Conservation (phyloP, 75 land plant species). For the Cunninghamia lanceolata region DNA sequence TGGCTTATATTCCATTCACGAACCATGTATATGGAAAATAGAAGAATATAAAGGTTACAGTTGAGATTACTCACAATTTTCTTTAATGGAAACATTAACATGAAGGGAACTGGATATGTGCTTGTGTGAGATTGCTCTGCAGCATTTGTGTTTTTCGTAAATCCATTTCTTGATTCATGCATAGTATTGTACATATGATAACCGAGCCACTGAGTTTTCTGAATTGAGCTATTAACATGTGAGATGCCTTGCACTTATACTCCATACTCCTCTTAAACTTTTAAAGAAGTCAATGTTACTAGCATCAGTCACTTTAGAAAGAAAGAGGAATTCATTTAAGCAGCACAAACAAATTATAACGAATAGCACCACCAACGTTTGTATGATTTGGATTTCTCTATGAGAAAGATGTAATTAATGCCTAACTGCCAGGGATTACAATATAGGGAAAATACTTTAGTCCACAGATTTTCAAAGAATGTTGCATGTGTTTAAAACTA, state of each 20-base stretch:
- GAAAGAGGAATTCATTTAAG: not conserved
- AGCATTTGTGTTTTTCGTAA: not conserved
- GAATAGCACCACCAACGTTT: not conserved
- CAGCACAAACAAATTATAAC: not conserved
- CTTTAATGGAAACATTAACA: not conserved
- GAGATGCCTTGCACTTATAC: not conserved
- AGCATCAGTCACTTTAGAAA: not conserved
- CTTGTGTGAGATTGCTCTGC: not conserved
- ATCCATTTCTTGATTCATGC: not conserved
- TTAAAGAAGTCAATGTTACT: not conserved
- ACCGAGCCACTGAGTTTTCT: not conserved
- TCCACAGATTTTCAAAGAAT: not conserved
- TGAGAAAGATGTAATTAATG: not conserved
- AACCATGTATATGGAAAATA: not conserved
- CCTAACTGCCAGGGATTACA: not conserved
- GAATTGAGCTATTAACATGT: not conserved
- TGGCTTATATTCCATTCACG: not conserved
- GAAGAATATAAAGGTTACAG: not conserved
- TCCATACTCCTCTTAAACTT: too few relatives aligned
- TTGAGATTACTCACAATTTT: not conserved
- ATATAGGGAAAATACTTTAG: not conserved
- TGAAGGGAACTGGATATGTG: not conserved
- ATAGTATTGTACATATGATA: not conserved
- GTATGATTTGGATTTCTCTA: not conserved
- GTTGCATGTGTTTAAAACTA: not conserved